Evolutionary conservation across 257 asterid genomes (phyloP).

Genomic region (Haberlea rhodopensis): DNA sequence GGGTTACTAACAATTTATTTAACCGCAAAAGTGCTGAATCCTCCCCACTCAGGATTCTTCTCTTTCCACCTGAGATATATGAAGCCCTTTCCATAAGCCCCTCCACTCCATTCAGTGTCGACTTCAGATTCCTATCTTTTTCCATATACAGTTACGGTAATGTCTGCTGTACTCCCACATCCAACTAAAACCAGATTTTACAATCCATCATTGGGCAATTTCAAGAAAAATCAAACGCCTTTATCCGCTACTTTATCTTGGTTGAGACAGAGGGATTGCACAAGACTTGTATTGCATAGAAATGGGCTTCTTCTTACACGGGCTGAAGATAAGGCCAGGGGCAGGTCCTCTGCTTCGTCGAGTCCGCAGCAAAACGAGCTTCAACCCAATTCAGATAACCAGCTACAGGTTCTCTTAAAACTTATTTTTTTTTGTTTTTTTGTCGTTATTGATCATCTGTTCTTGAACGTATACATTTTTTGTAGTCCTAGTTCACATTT

Average conservation of each 20-base stretch:
- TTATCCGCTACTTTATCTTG: conserved; percentile 31
- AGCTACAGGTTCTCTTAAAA: conserved; percentile 40
- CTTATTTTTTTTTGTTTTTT: neutral
- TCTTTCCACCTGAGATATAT: neutral
- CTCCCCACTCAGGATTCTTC: neutral
- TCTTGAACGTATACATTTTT: conserved; percentile 1
- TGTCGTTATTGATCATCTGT: neutral
- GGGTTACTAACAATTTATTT: too few species aligned
- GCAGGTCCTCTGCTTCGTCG: conserved; percentile 41
- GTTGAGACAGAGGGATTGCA: conserved; percentile 30
- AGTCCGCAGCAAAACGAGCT: conserved; percentile 24
- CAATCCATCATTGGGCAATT: conserved; percentile 31
- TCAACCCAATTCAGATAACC: conserved; percentile 37
- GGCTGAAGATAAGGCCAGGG: conserved; percentile 70
- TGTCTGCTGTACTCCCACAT: conserved; percentile 48
- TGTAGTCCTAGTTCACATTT: neutral
- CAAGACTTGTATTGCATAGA: conserved; percentile 37
- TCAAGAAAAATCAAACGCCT: conserved; percentile 27
- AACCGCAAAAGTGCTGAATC: neutral
- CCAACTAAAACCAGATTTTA: conserved; percentile 34
- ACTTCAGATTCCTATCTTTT: conserved; percentile 22
- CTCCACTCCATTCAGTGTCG: conserved; percentile 15
- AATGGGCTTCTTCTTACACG: conserved; percentile 59
- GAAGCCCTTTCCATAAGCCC: conserved; percentile 14
- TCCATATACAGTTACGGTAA: conserved; percentile 17